Evolutionary conservation across 2,329 filamentous ascomycete species (phyloP).

Genomic region (Colletotrichum karsti): DNA sequence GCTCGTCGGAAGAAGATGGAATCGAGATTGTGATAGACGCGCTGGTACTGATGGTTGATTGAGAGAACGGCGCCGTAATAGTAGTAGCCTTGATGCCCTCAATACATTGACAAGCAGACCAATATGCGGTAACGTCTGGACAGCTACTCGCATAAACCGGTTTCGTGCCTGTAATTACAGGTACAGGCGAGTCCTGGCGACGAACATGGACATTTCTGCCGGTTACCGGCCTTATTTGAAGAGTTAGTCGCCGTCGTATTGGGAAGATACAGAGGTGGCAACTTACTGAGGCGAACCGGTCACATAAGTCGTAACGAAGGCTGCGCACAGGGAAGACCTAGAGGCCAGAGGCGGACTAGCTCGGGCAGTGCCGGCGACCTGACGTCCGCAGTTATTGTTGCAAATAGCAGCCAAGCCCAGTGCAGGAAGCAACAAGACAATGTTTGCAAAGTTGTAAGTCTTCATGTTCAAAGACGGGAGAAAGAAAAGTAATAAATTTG

Average conservation of each 20-base stretch:
- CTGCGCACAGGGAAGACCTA: constrained; percentile 7
- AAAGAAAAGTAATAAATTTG: neutral
- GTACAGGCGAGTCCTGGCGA: neutral
- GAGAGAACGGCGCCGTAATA: constrained; percentile 15
- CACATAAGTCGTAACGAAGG: constrained; percentile 7
- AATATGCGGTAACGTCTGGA: constrained; percentile 23
- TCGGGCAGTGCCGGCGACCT: constrained; percentile 11
- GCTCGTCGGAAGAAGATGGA: neutral
- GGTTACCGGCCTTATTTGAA: neutral
- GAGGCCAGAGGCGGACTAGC: neutral
- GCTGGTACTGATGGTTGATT: neutral
- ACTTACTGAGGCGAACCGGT: constrained; percentile 15
- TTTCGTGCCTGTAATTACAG: constrained; percentile 3
- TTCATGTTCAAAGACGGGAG: neutral
- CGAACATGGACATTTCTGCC: constrained; percentile 7
- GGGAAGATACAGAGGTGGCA: neutral
- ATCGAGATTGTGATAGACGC: neutral
- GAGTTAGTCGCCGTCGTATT: neutral
- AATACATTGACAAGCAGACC: constrained; percentile 33
- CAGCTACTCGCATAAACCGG: constrained; percentile 31
- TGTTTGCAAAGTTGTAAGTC: too few species aligned
- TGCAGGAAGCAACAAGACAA: neutral
- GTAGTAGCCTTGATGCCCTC: constrained; percentile 26
- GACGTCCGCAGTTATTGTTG: constrained; percentile 27
- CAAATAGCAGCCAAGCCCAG: constrained; percentile 3